A percentile compares a stretch with the other conserved stretches of the same genome.
These are phyloP conservation scores for Yarrowia sp. DNA, from an alignment of 805 yeast genomes.

Conservation along the genomic window DNA sequence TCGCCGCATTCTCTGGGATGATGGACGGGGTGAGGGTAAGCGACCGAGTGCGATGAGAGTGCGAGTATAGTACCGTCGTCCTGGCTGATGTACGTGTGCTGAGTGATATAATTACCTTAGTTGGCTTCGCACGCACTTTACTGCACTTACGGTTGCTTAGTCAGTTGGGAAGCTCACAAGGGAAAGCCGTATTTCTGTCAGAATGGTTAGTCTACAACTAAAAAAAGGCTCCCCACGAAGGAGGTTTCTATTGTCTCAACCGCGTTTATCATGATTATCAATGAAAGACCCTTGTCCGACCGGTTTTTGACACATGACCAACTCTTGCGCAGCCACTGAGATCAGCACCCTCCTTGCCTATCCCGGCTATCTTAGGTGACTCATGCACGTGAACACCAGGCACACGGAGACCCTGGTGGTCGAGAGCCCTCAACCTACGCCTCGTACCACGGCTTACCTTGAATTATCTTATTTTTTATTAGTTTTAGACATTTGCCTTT, in stretches of 20 bases:
- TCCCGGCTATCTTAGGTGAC: neutral
- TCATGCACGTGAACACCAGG: neutral
- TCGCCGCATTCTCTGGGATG: conserved; percentile 26
- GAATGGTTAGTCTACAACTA: neutral
- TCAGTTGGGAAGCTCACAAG: neutral
- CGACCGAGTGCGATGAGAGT: neutral
- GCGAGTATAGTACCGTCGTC: neutral
- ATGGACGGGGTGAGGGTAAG: neutral
- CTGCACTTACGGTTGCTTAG: neutral
- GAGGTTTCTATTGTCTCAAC: too few species aligned
- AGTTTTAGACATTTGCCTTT: neutral
- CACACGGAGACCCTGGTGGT: too few species aligned
- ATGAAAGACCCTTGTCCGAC: neutral
- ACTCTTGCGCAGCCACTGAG: too few species aligned
- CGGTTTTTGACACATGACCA: neutral
- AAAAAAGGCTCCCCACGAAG: too few species aligned
- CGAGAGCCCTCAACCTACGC: too few species aligned
- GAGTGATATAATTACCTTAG: conserved; percentile 12
- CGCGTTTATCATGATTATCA: too few species aligned
- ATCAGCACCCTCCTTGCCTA: neutral
- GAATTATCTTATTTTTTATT: neutral
- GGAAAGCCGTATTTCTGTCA: neutral
- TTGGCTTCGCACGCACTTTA: neutral
- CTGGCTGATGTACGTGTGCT: neutral
- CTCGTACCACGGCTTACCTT: too few species aligned